Conservation (phyloP, 148 eudicot genomes). For the Limonium bicolor region DNA sequence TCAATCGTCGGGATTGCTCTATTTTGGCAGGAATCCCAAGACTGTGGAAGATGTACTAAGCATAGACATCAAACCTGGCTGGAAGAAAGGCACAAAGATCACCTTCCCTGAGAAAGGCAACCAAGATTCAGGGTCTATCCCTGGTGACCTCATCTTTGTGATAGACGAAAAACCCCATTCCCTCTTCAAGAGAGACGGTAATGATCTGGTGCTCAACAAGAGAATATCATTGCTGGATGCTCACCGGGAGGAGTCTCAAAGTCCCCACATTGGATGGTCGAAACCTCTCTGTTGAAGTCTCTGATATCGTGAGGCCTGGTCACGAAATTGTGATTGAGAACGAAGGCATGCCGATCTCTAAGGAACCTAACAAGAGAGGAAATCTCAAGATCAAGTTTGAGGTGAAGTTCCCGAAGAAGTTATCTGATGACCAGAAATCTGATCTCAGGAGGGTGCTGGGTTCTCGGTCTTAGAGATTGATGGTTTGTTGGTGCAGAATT, state of each 20-base stretch:
- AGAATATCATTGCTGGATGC: conserved; percentile 35
- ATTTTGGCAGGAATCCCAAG: conserved; percentile 24
- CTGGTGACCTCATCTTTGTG: conserved; percentile 30
- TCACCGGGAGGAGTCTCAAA: conserved; percentile 24
- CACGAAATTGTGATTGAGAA: conserved; percentile 31
- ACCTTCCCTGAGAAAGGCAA: conserved; percentile 39
- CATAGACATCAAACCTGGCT: conserved; percentile 36
- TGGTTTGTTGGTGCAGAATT: background rate
- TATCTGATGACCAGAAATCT: conserved; percentile 30
- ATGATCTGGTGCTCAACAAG: conserved; percentile 23
- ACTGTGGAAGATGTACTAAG: conserved; percentile 27
- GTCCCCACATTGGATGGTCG: conserved; percentile 29
- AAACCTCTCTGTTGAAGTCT: conserved; percentile 21
- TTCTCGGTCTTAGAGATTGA: background rate
- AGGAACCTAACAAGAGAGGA: conserved; percentile 30
- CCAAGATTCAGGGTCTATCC: conserved; percentile 23
- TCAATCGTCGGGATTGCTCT: no score
- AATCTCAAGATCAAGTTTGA: conserved; percentile 30
- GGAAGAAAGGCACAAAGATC: conserved; percentile 44
- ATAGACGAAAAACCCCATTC: conserved; percentile 37
- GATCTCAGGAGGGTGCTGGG: conserved; percentile 21
- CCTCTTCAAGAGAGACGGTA: conserved; percentile 34
- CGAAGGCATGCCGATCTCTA: conserved; percentile 41
- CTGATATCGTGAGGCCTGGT: conserved; percentile 18
- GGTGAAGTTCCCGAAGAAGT: conserved; percentile 31